Conservation (phyloP, 805 yeast genomes). For the Kazachstania bromeliacearum region DNA sequence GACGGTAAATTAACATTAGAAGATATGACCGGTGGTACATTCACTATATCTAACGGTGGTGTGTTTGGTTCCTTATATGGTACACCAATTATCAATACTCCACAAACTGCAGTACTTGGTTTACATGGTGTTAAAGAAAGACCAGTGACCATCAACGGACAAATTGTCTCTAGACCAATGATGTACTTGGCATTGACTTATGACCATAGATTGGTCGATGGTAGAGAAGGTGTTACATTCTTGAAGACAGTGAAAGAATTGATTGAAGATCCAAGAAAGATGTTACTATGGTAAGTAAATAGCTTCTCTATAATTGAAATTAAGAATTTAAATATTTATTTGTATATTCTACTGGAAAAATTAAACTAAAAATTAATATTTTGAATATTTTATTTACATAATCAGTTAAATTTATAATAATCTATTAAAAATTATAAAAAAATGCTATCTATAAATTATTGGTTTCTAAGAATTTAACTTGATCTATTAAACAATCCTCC, state of each 20-base stretch:
- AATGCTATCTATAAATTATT: neutral
- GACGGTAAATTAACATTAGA: slow-evolving; percentile 93
- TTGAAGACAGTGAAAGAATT: slow-evolving; percentile 91
- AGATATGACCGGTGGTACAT: slow-evolving; percentile 99
- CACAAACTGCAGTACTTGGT: slow-evolving; percentile 97
- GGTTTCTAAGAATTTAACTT: slow-evolving; percentile 40
- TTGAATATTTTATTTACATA: no score
- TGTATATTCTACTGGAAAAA: neutral
- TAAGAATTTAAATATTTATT: neutral
- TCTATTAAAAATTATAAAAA: no score
- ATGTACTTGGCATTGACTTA: slow-evolving; percentile 98
- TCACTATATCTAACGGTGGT: slow-evolving; percentile 98
- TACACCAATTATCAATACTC: slow-evolving; percentile 96
- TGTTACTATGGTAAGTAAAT: slow-evolving; percentile 49
- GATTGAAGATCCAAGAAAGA: slow-evolving; percentile 97
- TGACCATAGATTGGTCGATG: slow-evolving; percentile 96
- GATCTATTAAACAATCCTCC: slow-evolving; percentile 35
- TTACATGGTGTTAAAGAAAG: slow-evolving; percentile 96
- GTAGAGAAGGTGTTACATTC: slow-evolving; percentile 98
- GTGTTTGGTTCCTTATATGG: slow-evolving; percentile 96
- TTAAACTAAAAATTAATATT: neutral
- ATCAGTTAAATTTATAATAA: no score
- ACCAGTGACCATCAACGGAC: slow-evolving; percentile 93
- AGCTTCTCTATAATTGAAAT: neutral
- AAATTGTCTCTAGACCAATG: slow-evolving; percentile 96